Conservation (phyloP, 352 stramenopile species). For the Phytophthora sp. region DNA sequence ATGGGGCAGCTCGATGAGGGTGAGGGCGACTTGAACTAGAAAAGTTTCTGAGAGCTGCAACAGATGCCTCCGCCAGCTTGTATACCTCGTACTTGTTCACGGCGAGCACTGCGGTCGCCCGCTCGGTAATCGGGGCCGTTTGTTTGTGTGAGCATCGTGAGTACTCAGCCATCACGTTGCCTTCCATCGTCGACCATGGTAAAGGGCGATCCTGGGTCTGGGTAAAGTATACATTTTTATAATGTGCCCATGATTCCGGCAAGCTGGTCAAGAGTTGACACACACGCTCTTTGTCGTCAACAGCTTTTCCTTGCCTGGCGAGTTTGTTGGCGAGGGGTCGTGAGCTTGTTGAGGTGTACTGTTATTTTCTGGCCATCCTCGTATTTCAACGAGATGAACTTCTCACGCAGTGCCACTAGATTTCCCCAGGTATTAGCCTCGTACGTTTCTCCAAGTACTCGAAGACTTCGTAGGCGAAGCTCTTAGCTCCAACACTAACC, state of each 20-base stretch:
- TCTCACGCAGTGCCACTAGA: not conserved
- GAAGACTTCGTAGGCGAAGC: not conserved
- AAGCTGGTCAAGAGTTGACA: not conserved
- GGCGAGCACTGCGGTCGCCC: not conserved
- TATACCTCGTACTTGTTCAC: not conserved
- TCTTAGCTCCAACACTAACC: not conserved
- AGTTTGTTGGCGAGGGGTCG: slow-evolving; percentile 1
- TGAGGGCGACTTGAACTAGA: not conserved
- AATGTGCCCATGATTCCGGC: not conserved
- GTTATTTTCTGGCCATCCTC: not conserved
- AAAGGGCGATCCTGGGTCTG: not conserved
- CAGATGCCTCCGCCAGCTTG: not conserved
- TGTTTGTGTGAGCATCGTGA: not conserved
- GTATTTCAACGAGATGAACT: not conserved
- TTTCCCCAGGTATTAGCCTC: not conserved
- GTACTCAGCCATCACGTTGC: slow-evolving; percentile 1
- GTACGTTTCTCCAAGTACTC: not conserved
- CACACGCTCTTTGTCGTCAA: not conserved
- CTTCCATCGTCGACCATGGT: not conserved
- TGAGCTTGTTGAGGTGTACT: not conserved
- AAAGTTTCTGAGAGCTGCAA: not conserved
- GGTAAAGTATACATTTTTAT: slow-evolving; percentile 2
- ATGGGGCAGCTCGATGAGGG: not conserved
- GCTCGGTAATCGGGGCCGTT: not conserved
- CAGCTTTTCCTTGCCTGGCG: not conserved